Percentiles rank a stretch among this genome's conserved stretches.
These are phyloP conservation scores for Sclerotinia subarctica DNA, from an alignment of 2,329 filamentous ascomycete species.

Conservation along the genomic window DNA sequence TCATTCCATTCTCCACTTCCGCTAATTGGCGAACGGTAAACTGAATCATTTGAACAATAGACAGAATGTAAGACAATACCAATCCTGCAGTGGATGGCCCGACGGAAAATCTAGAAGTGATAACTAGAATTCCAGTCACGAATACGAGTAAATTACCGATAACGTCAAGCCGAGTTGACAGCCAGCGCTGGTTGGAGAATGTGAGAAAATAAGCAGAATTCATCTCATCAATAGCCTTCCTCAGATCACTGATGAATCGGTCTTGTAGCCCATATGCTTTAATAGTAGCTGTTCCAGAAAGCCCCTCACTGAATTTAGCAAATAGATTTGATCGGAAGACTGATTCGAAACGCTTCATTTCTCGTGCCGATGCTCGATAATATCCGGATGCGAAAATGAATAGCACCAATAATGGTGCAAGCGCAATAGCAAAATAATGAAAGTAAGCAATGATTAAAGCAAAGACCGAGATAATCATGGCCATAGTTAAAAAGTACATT, in stretches of 20 bases:
- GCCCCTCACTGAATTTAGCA: constrained; percentile 84
- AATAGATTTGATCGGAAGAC: constrained; percentile 85
- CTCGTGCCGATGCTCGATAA: constrained; percentile 85
- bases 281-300: constrained; percentile 80
- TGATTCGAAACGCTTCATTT: constrained; percentile 92
- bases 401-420: constrained; percentile 66
- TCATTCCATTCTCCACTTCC: constrained; percentile 98
- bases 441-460: constrained; percentile 92
- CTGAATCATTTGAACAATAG: constrained; percentile 93
- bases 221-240: constrained; percentile 81
- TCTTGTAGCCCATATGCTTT: constrained; percentile 81
- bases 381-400: constrained; percentile 83
- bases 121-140: constrained; percentile 82
- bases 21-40: constrained; percentile 92
- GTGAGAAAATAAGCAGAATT: constrained; percentile 92
- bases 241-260: constrained; percentile 69
- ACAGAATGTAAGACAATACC: constrained; percentile 88
- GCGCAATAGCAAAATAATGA: constrained; percentile 68
- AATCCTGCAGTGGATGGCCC: constrained; percentile 81
- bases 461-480: constrained; percentile 80
- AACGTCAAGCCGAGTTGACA: constrained; percentile 78
- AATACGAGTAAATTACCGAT: constrained; percentile 86
- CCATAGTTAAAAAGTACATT: constrained; percentile 86
- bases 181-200: constrained; percentile 93
- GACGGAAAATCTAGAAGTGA: constrained; percentile 84